Base-by-base conservation (phyloP, 164 flowering plant species). In the Taxillus chinensis region DNA sequence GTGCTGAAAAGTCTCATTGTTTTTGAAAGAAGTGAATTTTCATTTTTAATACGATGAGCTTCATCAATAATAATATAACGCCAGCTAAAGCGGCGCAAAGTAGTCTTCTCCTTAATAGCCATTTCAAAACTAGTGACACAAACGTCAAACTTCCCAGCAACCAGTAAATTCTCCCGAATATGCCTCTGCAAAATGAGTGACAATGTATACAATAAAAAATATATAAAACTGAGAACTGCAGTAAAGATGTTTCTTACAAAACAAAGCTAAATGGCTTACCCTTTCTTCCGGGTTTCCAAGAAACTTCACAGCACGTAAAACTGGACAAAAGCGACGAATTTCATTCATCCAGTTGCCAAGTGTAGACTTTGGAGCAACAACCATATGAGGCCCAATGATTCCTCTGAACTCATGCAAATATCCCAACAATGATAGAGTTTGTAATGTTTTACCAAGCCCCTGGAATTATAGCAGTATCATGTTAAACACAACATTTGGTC, bases 271-370 rank as follows among this genome's bases (percentile, higher is more conserved):
- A 12, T 4, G 11, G 59, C 41, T 37, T 65, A 84, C 99, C 74
- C 99, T 82, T 81, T 95, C 99, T 62, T 95, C 99, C 43, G 99
- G 99, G 75, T 87, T 95, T 16, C 99, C 99, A 50, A 95, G 86
- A 73, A 95, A 95, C 70, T 95, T 95, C 38, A 95, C 85, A 69
- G 99, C 89, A 68, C 95, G 93, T 61, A 95, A 51, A 59, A 83
- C 46, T 10, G 99, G 99, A 64, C 99, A 95, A 68, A 95, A 95
- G 5, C 96, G 89, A 0, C 79, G 76, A 52, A 95, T 95, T 78
- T 95, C 99, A 80, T 85, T 95, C 90, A 95, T 95, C 99, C 98
- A 95, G 64, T 95, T 95, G 9, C 99, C 99, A 74, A 95, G 96
- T 58, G 99, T 95, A 61, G 99, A 95, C 70, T 95, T 95, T 63